phyloP scores from a whole-genome alignment of 2,329 filamentous ascomycete species.

The Xylariaceae sp. region DNA sequence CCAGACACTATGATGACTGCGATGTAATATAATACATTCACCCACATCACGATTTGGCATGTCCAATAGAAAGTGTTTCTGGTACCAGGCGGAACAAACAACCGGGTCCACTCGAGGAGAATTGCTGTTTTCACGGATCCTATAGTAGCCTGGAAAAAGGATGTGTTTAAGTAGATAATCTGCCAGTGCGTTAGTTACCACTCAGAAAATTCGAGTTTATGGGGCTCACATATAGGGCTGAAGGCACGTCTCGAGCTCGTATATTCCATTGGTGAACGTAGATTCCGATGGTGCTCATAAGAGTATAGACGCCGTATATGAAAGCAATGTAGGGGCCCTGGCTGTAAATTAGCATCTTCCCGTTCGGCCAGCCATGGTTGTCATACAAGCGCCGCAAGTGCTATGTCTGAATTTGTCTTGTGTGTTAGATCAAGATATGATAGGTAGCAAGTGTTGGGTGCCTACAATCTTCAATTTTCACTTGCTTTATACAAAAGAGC shows the following conservation, averaged over 20 bases:
- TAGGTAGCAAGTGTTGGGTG: not conserved
- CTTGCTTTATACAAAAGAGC: slow-evolving; percentile 27
- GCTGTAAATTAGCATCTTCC: not conserved
- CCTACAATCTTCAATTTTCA: slow-evolving; percentile 32
- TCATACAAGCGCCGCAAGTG: slow-evolving; percentile 6
- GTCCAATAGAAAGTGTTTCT: slow-evolving; percentile 28
- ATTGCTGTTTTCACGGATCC: slow-evolving; percentile 20
- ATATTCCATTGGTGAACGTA: slow-evolving; percentile 36
- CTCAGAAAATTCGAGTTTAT: not conserved
- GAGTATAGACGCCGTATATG: slow-evolving; percentile 25
- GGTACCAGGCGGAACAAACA: slow-evolving; percentile 19
- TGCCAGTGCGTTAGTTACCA: not conserved
- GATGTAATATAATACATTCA: slow-evolving; percentile 33
- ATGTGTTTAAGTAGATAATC: slow-evolving; percentile 18
- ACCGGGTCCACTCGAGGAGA: slow-evolving; percentile 19
- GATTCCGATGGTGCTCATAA: slow-evolving; percentile 23
- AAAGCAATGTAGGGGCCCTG: slow-evolving; percentile 28
- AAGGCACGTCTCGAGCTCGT: slow-evolving; percentile 22
- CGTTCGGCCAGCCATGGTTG: not conserved
- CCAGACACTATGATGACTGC: slow-evolving; percentile 32
- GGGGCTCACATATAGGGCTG: slow-evolving; percentile 23
- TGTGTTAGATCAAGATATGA: slow-evolving; percentile 17
- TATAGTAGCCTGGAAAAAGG: slow-evolving; percentile 15
- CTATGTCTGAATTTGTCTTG: slow-evolving; percentile 6
- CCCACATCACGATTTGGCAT: slow-evolving; percentile 28